Percentiles rank a stretch among this genome's conserved stretches.
Conservation (phyloP, 306 rosid species). For the Pueraria montana region DNA sequence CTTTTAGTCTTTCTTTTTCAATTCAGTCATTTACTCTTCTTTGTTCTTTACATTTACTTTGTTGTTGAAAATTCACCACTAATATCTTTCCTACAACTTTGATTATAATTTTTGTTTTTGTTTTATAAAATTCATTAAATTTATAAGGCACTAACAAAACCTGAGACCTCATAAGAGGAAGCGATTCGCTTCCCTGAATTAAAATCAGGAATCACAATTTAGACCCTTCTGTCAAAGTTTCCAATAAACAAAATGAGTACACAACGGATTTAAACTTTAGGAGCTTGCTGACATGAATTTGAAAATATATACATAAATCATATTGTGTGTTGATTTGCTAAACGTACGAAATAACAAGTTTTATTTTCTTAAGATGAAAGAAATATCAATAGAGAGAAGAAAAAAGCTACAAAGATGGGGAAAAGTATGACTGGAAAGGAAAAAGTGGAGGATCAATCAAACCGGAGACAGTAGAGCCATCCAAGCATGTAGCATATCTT, state of each 20-base stretch:
- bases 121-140: not conserved
- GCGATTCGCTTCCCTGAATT: not conserved
- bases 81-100: not conserved
- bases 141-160: not conserved
- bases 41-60: not conserved
- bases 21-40: not conserved
- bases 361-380: conserved; percentile 31
- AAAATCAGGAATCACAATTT: not conserved
- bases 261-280: not conserved
- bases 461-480: conserved; percentile 21
- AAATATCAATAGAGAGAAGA: conserved; percentile 1
- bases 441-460: conserved; percentile 17
- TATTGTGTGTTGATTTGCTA: not conserved
- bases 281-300: conserved; percentile 22
- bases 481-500: conserved; percentile 23
- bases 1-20: not conserved
- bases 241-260: not conserved
- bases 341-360: not conserved
- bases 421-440: not conserved
- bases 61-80: not conserved
- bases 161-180: not conserved
- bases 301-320: conserved; percentile 12
- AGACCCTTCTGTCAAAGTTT: not conserved
- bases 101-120: not conserved
- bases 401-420: conserved; percentile 14